phyloP scores from a whole-genome alignment of 176 grass and related monocot genomes.

The Hyparrhenia diplandra region DNA sequence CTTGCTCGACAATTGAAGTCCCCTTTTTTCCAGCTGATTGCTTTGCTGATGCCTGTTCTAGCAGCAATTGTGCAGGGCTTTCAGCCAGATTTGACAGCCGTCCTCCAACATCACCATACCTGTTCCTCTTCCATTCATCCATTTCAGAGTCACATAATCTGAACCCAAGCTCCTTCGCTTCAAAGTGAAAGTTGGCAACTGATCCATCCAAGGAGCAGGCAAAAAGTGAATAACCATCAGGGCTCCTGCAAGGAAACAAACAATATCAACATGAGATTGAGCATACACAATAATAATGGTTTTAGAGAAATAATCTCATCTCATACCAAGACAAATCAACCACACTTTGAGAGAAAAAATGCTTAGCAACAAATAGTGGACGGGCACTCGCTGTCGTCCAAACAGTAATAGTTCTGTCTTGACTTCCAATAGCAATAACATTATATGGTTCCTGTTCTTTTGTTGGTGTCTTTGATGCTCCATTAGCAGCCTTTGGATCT shows the following conservation, averaged over 20 bases:
- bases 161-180: constrained; percentile 88
- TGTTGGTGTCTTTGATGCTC: constrained; percentile 54
- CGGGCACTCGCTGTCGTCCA: constrained; percentile 95
- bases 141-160: constrained; percentile 81
- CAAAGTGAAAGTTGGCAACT: constrained; percentile 83
- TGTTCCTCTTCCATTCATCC: constrained; percentile 84
- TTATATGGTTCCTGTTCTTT: constrained; percentile 85
- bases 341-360: constrained; percentile 95
- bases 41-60: constrained; percentile 78
- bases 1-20: constrained; percentile 36
- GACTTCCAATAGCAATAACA: constrained; percentile 97
- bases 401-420: constrained; percentile 94
- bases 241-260: constrained; percentile 69
- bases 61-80: constrained; percentile 72
- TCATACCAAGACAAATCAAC: constrained; percentile 97
- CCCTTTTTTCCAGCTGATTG: constrained; percentile 57
- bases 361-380: constrained; percentile 91
- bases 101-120: constrained; percentile 90
- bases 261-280: neutral
- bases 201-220: constrained; percentile 95
- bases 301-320: neutral
- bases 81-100: constrained; percentile 85
- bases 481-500: constrained; percentile 67
- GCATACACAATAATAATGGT: constrained; percentile 8
- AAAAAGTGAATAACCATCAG: constrained; percentile 92